A percentile compares a stretch with the other conserved stretches of the same genome.
Evolutionary conservation across 2,329 filamentous ascomycete species (phyloP).

Genomic region (Colletotrichum orbiculare): DNA sequence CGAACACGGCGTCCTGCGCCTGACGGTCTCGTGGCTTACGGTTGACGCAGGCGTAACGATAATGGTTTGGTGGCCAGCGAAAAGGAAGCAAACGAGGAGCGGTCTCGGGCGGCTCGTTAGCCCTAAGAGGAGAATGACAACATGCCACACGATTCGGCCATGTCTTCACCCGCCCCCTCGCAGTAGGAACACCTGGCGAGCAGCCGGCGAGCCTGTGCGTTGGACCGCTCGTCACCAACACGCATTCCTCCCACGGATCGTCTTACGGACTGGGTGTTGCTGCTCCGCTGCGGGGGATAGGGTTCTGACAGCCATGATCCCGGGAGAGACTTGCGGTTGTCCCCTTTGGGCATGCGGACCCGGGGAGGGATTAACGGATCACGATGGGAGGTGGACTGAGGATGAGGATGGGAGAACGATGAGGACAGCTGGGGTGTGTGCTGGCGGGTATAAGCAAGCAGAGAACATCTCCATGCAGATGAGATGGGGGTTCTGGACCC

Average conservation of each 20-base stretch:
- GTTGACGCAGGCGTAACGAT: background rate
- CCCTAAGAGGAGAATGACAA: slow-evolving; percentile 2
- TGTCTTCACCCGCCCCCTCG: no score
- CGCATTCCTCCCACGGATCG: slow-evolving; percentile 2
- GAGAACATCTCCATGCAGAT: background rate
- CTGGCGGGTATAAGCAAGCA: no score
- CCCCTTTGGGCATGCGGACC: slow-evolving; percentile 32
- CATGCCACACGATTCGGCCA: background rate
- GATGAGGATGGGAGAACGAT: no score
- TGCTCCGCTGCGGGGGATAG: slow-evolving; percentile 21
- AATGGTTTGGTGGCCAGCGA: background rate
- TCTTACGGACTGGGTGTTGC: slow-evolving; percentile 5
- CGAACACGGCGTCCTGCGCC: background rate
- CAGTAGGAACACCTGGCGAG: no score
- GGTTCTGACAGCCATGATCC: slow-evolving; percentile 35
- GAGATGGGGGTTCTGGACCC: background rate
- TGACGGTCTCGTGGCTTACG: slow-evolving; percentile 8
- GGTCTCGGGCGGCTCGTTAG: slow-evolving; percentile 13
- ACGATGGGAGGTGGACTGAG: no score
- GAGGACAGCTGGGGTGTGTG: no score
- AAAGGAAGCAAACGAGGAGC: background rate
- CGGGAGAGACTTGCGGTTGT: slow-evolving; percentile 16
- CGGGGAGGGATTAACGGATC: slow-evolving; percentile 4
- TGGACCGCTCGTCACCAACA: no score
- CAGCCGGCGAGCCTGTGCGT: no score